phyloP scores from a whole-genome alignment of 257 asterid genomes.

The Forsythia viridissima region DNA sequence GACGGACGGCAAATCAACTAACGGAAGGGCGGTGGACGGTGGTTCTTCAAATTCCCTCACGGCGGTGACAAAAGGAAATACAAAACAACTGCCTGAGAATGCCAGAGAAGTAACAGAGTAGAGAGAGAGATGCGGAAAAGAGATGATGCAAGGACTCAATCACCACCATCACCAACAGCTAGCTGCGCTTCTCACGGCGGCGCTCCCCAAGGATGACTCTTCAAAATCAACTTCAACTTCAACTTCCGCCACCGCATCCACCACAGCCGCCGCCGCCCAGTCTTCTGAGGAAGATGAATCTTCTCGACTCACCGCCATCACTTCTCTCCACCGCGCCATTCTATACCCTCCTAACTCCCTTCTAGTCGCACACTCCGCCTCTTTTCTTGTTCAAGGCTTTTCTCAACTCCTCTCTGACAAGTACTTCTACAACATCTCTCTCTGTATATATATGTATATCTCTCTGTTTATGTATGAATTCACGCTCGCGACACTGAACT shows the following conservation, averaged over 20 bases:
- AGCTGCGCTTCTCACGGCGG: constrained; percentile 92
- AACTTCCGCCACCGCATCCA: constrained; percentile 30
- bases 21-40: constrained; percentile 1
- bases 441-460: constrained; percentile 1
- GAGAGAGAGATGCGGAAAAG: constrained; percentile 47
- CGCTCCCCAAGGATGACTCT: constrained; percentile 76
- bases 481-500: not conserved
- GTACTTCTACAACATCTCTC: constrained; percentile 40
- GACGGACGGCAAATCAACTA: not conserved
- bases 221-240: constrained; percentile 43
- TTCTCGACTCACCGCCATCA: constrained; percentile 75
- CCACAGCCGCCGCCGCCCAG: constrained; percentile 19
- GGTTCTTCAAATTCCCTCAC: not conserved
- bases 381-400: constrained; percentile 84
- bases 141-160: constrained; percentile 81
- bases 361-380: constrained; percentile 84
- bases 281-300: constrained; percentile 63
- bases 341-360: constrained; percentile 82
- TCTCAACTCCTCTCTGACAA: constrained; percentile 78
- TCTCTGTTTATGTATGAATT: constrained; percentile 4
- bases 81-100: not conserved
- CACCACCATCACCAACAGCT: constrained; percentile 97
- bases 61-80: not conserved
- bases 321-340: constrained; percentile 83
- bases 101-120: constrained; percentile 18